Conservation (phyloP, 352 stramenopile species). For the Thalassiosira mediterranea region DNA sequence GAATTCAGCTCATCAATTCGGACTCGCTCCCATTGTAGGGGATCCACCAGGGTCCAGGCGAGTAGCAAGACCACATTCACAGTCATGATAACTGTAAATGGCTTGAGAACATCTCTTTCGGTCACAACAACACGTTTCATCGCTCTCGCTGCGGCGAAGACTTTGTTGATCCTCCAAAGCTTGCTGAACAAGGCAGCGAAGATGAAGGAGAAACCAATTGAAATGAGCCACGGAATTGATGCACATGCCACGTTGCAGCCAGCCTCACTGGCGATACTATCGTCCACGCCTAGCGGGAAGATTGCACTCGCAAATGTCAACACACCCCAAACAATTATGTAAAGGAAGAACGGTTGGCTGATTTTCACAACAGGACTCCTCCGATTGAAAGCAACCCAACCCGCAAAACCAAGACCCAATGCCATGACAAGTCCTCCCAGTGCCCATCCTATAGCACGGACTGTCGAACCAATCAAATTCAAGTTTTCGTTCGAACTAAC, state of each 20-base stretch:
- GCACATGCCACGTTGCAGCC: slow-evolving; percentile 9
- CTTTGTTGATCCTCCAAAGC: slow-evolving; percentile 61
- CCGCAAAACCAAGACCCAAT: slow-evolving; percentile 3
- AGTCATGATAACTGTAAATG: slow-evolving; percentile 39
- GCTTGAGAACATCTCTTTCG: slow-evolving; percentile 26
- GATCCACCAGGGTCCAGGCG: slow-evolving; percentile 56
- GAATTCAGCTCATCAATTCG: slow-evolving; percentile 30
- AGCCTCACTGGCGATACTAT: slow-evolving; percentile 40
- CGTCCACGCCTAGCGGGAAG: slow-evolving; percentile 33
- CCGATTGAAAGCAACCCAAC: slow-evolving; percentile 24
- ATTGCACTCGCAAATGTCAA: slow-evolving; percentile 35
- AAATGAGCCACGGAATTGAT: slow-evolving; percentile 46
- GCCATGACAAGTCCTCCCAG: slow-evolving; percentile 17
- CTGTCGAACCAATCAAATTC: background rate
- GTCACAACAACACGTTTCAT: slow-evolving; percentile 35
- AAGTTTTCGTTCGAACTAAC: slow-evolving; percentile 2
- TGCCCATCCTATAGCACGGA: slow-evolving; percentile 21
- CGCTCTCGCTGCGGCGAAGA: slow-evolving; percentile 27
- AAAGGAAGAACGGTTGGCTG: slow-evolving; percentile 46
- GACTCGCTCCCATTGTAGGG: slow-evolving; percentile 43
- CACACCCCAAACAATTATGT: slow-evolving; percentile 34
- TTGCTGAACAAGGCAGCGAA: slow-evolving; percentile 64
- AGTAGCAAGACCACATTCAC: slow-evolving; percentile 55
- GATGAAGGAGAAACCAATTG: slow-evolving; percentile 53
- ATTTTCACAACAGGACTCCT: slow-evolving; percentile 30